These are phyloP conservation scores for Dalbergia cochinchinensis DNA, from an alignment of 306 rosid species.

Conservation along the genomic window DNA sequence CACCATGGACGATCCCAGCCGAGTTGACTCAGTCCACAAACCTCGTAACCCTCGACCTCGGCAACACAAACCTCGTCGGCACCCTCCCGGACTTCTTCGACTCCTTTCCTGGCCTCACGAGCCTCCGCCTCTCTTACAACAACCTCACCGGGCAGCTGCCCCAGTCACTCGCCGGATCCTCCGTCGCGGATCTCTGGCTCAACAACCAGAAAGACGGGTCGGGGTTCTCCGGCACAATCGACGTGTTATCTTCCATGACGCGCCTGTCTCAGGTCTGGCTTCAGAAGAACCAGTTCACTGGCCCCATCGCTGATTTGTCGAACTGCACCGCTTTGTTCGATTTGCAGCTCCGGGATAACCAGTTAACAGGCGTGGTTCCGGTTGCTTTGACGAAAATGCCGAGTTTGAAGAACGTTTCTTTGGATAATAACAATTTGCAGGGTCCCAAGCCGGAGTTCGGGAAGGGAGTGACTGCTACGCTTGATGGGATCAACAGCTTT, in stretches of 20 bases:
- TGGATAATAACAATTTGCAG: slow-evolving; percentile 70
- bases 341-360: slow-evolving; percentile 79
- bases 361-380: slow-evolving; percentile 72
- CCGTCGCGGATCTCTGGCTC: slow-evolving; percentile 66
- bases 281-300: slow-evolving; percentile 68
- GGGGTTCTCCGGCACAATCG: slow-evolving; percentile 67
- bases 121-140: slow-evolving; percentile 77
- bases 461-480: slow-evolving; percentile 39
- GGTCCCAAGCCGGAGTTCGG: slow-evolving; percentile 69
- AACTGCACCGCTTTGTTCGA: slow-evolving; percentile 56
- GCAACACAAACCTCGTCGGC: slow-evolving; percentile 53
- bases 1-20: slow-evolving; percentile 60
- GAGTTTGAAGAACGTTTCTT: slow-evolving; percentile 55
- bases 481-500: slow-evolving; percentile 63
- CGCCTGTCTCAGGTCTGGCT: slow-evolving; percentile 73
- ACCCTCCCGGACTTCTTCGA: slow-evolving; percentile 65
- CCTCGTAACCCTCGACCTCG: slow-evolving; percentile 53
- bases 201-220: slow-evolving; percentile 70
- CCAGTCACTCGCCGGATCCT: slow-evolving; percentile 57
- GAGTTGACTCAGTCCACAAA: slow-evolving; percentile 57
- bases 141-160: slow-evolving; percentile 73
- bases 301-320: slow-evolving; percentile 73
- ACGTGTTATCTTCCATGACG: slow-evolving; percentile 62
- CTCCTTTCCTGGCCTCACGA: slow-evolving; percentile 55
- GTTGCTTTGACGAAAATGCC: slow-evolving; percentile 49